Evolutionary conservation across 805 yeast species (phyloP).

Genomic region (Millerozyma acaciae): DNA sequence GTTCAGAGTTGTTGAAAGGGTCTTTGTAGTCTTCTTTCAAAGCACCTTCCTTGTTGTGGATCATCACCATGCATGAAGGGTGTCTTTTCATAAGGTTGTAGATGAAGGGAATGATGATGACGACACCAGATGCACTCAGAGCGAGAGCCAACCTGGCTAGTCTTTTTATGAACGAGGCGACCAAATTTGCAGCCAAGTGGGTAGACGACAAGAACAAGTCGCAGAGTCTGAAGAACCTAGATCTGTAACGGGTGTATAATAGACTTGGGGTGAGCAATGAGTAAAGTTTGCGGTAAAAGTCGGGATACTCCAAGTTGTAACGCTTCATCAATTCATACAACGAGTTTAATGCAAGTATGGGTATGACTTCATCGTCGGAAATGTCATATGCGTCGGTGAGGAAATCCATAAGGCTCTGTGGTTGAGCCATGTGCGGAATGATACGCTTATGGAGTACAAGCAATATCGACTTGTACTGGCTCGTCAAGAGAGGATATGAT

Average conservation of each 20-base stretch:
- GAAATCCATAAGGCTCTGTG: conserved; percentile 88
- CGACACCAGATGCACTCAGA: conserved; percentile 87
- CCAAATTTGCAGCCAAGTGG: conserved; percentile 75
- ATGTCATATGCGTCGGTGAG: conserved; percentile 77
- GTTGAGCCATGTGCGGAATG: conserved; percentile 74
- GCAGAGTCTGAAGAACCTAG: conserved; percentile 82
- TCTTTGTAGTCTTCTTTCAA: conserved; percentile 41
- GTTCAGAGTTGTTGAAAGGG: conserved; percentile 60
- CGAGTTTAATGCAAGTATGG: conserved; percentile 82
- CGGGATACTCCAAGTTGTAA: conserved; percentile 86
- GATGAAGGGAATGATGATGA: conserved; percentile 82
- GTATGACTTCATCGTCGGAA: conserved; percentile 45
- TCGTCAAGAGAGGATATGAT: conserved; percentile 42
- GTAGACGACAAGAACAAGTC: conserved; percentile 84
- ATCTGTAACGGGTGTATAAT: conserved; percentile 73
- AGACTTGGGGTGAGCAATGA: conserved; percentile 71
- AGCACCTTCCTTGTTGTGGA: conserved; percentile 50
- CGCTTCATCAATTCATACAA: conserved; percentile 78
- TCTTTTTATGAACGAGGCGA: conserved; percentile 86
- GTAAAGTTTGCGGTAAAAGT: conserved; percentile 79
- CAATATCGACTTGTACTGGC: conserved; percentile 67
- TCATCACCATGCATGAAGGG: conserved; percentile 88
- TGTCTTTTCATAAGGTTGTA: conserved; percentile 87
- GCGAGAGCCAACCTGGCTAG: conserved; percentile 69
- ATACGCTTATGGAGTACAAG: conserved; percentile 76